Base-by-base conservation (phyloP, 164 flowering plant species). In the Sedum album region DNA sequence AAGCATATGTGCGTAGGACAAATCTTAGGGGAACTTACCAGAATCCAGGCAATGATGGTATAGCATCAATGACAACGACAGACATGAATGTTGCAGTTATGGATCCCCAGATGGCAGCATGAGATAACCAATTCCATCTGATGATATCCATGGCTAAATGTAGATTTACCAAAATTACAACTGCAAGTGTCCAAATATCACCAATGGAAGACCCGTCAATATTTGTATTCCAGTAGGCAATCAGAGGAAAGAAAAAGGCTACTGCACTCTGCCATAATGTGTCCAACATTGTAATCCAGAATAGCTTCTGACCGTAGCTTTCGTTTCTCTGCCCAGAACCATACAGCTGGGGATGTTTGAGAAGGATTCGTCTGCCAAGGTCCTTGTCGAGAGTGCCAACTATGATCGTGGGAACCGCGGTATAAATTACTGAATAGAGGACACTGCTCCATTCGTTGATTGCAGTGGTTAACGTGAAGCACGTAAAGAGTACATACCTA, bases 91-190 rank as follows among this genome's bases (percentile, higher is more conserved):
- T 90, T 10, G 91, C 93, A 64, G 84, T 4, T 62, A 90, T 86
- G 25, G 97, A 88, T 68, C 97, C 99, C 99, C 99, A 95, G 60
- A 92, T 85, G 72, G 80, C 85, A 30, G 83, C 89, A 74, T 95
- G 99, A 53, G 87, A 78, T 68, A 92, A 74, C 97, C 93, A 88
- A 26, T 77, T 77, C 99, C 99, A 95, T 67, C 94, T 73, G 31
- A 83, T 74, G 46, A 95, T 85, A 68, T 95, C 99, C 97, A 95
- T 86, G 25, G 97, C 96, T 76, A 95, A 75, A 76, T 95, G 99
- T 70, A 89, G 26, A 73, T 95, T 95, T 38, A 92, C 99, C 75
- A 88, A 49, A 66, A 90, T 81, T 48, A 95, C 99, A 9, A 81
- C 87, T 20, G 90, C 90, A 64, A 95, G 73, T 51, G 88, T 90